Evolutionary conservation across 805 yeast species (phyloP).

Genomic region (Kodamaea hsintzibuensis): DNA sequence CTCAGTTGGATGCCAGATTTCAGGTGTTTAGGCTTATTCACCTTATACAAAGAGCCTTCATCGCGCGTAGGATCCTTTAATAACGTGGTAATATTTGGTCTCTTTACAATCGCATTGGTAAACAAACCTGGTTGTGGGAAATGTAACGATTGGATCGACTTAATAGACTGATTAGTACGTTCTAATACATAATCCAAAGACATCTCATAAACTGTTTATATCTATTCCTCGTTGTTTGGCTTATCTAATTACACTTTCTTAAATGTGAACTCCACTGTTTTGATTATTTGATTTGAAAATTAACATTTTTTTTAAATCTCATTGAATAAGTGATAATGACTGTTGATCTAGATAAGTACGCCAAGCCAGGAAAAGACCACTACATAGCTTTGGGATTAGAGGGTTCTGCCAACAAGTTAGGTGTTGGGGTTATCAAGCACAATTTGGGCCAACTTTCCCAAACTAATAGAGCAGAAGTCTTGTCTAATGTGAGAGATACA

Average conservation of each 20-base stretch:
- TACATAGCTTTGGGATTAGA: conserved; percentile 88
- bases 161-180: conserved; percentile 38
- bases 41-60: conserved; percentile 52
- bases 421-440: conserved; percentile 89
- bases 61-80: conserved; percentile 57
- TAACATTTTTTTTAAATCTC: not conserved
- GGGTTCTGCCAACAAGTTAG: conserved; percentile 96
- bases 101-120: conserved; percentile 58
- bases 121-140: conserved; percentile 63
- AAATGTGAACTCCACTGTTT: not conserved
- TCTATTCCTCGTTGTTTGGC: not conserved
- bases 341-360: conserved; percentile 48
- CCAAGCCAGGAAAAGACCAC: conserved; percentile 44
- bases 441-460: conserved; percentile 55
- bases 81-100: conserved; percentile 55
- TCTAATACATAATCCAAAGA: conserved; percentile 24
- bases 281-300: not conserved
- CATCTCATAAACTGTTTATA: too few relatives aligned
- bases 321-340: conserved; percentile 20
- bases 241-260: not conserved
- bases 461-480: conserved; percentile 66
- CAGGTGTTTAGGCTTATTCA: conserved; percentile 21
- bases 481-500: conserved; percentile 93
- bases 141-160: conserved; percentile 43
- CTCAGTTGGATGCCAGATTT: not conserved